These are phyloP conservation scores for Aspergillus amoenus DNA, from an alignment of 2,329 filamentous ascomycete genomes.

Conservation along the genomic window DNA sequence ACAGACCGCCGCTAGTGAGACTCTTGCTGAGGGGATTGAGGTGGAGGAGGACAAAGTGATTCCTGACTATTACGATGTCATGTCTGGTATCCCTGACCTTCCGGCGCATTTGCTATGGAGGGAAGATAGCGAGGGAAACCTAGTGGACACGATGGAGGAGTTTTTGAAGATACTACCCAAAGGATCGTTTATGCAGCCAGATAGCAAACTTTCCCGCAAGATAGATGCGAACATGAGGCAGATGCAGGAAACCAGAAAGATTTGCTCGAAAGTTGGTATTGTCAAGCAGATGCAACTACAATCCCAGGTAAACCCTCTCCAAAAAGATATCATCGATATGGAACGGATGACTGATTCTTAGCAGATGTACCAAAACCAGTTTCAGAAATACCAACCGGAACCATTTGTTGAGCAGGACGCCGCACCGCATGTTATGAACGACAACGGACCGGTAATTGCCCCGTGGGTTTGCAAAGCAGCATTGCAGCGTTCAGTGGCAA, in stretches of 20 bases:
- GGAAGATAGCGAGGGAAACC: slow-evolving; percentile 83
- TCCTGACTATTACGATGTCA: slow-evolving; percentile 90
- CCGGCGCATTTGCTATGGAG: slow-evolving; percentile 77
- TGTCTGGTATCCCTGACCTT: slow-evolving; percentile 83
- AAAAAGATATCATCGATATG: neutral
- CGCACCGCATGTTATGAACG: slow-evolving; percentile 83
- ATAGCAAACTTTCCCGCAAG: slow-evolving; percentile 71
- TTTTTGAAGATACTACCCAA: slow-evolving; percentile 74
- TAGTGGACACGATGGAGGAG: slow-evolving; percentile 84
- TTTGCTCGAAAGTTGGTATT: slow-evolving; percentile 93
- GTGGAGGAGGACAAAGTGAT: slow-evolving; percentile 79
- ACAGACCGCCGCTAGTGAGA: slow-evolving; percentile 62
- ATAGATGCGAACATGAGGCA: slow-evolving; percentile 90
- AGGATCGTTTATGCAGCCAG: slow-evolving; percentile 72
- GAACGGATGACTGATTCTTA: slow-evolving; percentile 7
- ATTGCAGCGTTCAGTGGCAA: slow-evolving; percentile 85
- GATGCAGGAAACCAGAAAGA: slow-evolving; percentile 93
- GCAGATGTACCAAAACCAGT: slow-evolving; percentile 95
- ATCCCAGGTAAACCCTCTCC: slow-evolving; percentile 66
- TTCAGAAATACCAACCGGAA: slow-evolving; percentile 90
- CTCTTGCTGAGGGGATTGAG: slow-evolving; percentile 92
- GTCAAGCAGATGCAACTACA: slow-evolving; percentile 99
- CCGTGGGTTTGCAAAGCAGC: slow-evolving; percentile 78
- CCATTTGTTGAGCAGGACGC: slow-evolving; percentile 86
- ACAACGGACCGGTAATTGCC: slow-evolving; percentile 84